Conservation (phyloP, 2,329 filamentous ascomycete genomes). For the Epichloe sp. region DNA sequence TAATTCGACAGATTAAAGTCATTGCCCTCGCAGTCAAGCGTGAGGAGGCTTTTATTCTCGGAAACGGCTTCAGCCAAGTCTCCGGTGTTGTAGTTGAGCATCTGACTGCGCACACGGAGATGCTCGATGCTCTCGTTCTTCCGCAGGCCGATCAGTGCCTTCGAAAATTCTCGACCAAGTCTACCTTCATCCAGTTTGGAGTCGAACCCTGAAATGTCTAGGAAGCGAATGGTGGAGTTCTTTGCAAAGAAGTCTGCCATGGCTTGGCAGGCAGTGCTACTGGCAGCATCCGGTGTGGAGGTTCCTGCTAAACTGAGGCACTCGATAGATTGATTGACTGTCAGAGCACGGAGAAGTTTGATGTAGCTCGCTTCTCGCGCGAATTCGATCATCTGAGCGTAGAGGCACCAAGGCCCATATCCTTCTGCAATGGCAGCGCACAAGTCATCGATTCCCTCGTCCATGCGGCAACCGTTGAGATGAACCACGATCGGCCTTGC, state of each 20-base stretch:
- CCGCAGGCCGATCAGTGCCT: conserved; percentile 33
- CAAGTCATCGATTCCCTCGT: conserved; percentile 37
- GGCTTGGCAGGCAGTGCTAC: conserved; percentile 32
- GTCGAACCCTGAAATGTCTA: conserved; percentile 44
- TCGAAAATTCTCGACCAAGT: conserved; percentile 39
- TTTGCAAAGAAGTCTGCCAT: conserved; percentile 37
- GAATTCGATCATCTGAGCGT: conserved; percentile 46
- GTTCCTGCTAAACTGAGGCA: conserved; percentile 42
- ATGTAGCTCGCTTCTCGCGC: conserved; percentile 37
- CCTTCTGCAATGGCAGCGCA: conserved; percentile 33
- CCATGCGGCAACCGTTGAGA: conserved; percentile 39
- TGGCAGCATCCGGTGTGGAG: conserved; percentile 32
- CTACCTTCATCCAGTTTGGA: conserved; percentile 45
- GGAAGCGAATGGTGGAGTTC: conserved; percentile 36
- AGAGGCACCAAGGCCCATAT: conserved; percentile 35
- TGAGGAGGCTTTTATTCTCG: conserved; percentile 33
- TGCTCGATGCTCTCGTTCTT: conserved; percentile 33
- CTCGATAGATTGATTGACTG: conserved; percentile 35
- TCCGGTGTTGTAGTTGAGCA: conserved; percentile 39
- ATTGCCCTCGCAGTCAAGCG: conserved; percentile 42
- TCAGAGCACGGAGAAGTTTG: conserved; percentile 34
- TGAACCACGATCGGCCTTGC: conserved; percentile 34
- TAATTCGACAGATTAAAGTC: conserved; percentile 40
- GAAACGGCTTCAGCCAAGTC: conserved; percentile 37
- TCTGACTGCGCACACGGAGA: conserved; percentile 42